Base-by-base conservation (phyloP, 2,329 filamentous ascomycete genomes). In the Anthostomella pinea region DNA sequence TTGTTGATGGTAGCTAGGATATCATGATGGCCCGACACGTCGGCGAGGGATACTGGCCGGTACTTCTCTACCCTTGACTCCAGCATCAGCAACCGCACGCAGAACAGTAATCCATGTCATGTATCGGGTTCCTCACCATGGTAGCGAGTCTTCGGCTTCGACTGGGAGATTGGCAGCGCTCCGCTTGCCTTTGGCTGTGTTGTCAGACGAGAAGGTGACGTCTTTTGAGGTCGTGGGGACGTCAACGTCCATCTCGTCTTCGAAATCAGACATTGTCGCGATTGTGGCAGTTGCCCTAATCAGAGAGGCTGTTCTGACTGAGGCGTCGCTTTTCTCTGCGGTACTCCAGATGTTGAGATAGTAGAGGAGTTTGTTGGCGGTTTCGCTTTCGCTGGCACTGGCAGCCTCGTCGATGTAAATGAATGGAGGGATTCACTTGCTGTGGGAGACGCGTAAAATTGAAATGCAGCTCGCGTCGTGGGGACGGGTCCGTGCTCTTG, bases 1-100 rank as follows among this genome's bases (percentile, higher is more conserved):
- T 90, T 93, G 73, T 96, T 96, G 69, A 98, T 95, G 2, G 93
- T 98, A 4, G 90, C 83, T 47, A 98, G 81, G 57, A 98, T 97
- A 65, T 98, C 93, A 59, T 96, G 86, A 64, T 98, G 93, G 14
- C 93, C 93, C 3, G 89, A 95, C 39, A 98, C 93, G 64, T 98
- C 93, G 51, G 84, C 80, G 29, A 98, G 79, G 2, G 86, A 88
- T 44, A 83, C 82, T 13, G 93, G 93, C 35, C 93, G 81, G 66
- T 97, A 98, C 59, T 98, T 98, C 61, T 98, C 93, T 7, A 98
- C 89, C 90, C 53, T 56, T 21, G 2, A 13, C 6, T 19, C 86
- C 89, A 42, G n/a, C n/a, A n/a, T n/a, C n/a, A n/a, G n/a, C n/a
- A n/a, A n/a, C n/a, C n/a, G n/a, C n/a, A n/a, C n/a, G n/a, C n/a